These are phyloP conservation scores for Eugenia klotzschiana DNA, from an alignment of 441 rosid species.

Conservation along the genomic window DNA sequence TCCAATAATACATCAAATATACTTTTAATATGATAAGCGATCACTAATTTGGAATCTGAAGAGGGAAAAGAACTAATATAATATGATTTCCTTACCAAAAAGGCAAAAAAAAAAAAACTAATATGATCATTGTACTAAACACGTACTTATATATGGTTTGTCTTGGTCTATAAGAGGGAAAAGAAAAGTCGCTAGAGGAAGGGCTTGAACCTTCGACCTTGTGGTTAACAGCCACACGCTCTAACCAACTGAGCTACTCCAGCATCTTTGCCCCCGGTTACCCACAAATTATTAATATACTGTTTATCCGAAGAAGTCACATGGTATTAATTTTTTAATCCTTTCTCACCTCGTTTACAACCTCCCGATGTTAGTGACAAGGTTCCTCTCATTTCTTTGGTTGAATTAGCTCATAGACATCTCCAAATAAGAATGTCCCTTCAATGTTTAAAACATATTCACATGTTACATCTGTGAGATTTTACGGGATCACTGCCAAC, in stretches of 20 bases:
- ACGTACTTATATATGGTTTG: not conserved
- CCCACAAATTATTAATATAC: too few species aligned
- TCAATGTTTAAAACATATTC: not conserved
- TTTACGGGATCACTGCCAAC: too few species aligned
- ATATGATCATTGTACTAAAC: not conserved
- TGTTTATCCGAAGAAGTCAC: too few species aligned
- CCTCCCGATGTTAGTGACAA: not conserved
- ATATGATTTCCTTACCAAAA: too few species aligned
- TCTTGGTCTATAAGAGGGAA: fast-evolving
- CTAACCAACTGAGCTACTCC: slow-evolving; percentile 55
- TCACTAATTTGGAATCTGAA: not conserved
- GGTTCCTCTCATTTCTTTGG: not conserved
- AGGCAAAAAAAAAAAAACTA: not conserved
- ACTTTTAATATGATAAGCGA: too few species aligned
- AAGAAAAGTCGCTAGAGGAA: slow-evolving; percentile 13
- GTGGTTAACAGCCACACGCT: slow-evolving; percentile 68
- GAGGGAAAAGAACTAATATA: fast-evolving
- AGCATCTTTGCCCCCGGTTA: fast-evolving
- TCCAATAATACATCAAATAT: too few species aligned
- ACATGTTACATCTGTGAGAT: not conserved
- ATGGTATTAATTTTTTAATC: too few species aligned
- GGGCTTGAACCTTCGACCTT: slow-evolving; percentile 55
- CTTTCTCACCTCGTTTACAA: not conserved
- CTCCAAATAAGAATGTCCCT: not conserved
- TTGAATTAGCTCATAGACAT: not conserved